Conservation (phyloP, 208 protist genomes). For the Trypanosoma avium region DNA sequence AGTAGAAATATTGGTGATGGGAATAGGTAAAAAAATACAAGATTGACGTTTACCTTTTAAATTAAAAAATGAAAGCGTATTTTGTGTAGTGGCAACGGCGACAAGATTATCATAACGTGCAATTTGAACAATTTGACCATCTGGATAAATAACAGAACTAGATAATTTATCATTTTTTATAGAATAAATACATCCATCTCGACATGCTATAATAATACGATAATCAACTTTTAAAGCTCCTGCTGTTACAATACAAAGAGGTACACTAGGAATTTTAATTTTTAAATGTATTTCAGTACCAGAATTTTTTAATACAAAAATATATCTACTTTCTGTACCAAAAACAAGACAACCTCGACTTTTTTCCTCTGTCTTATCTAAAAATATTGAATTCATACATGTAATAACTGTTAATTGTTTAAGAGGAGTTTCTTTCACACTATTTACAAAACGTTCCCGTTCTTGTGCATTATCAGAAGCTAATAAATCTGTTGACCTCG, state of each 20-base stretch:
- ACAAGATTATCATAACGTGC: slow-evolving; percentile 84
- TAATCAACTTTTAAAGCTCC: slow-evolving; percentile 88
- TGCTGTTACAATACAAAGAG: slow-evolving; percentile 64
- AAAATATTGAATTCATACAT: slow-evolving; percentile 83
- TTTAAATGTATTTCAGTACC: slow-evolving; percentile 44
- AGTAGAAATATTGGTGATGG: slow-evolving; percentile 68
- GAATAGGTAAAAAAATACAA: slow-evolving; percentile 67
- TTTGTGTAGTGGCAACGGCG: slow-evolving; percentile 85
- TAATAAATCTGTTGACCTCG: slow-evolving; percentile 80
- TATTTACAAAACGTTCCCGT: slow-evolving; percentile 44
- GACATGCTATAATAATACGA: slow-evolving; percentile 90
- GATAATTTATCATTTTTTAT: slow-evolving; percentile 89
- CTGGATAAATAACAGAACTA: slow-evolving; percentile 84
- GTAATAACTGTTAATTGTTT: slow-evolving; percentile 75
- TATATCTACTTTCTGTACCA: slow-evolving; percentile 86
- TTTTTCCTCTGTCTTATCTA: slow-evolving; percentile 57
- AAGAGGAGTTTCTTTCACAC: slow-evolving; percentile 44
- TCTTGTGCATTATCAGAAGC: slow-evolving; percentile 52
- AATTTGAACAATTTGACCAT: slow-evolving; percentile 82
- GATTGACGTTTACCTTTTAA: slow-evolving; percentile 88
- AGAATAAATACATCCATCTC: slow-evolving; percentile 91
- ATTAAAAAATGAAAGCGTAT: slow-evolving; percentile 90
- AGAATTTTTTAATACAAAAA: slow-evolving; percentile 83
- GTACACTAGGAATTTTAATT: slow-evolving; percentile 69
- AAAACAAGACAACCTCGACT: slow-evolving; percentile 76